Evolutionary conservation across 106 monocot species (phyloP), one percentile per base, ranked within the genome.

Genomic region (Dendrobium nobile): DNA sequence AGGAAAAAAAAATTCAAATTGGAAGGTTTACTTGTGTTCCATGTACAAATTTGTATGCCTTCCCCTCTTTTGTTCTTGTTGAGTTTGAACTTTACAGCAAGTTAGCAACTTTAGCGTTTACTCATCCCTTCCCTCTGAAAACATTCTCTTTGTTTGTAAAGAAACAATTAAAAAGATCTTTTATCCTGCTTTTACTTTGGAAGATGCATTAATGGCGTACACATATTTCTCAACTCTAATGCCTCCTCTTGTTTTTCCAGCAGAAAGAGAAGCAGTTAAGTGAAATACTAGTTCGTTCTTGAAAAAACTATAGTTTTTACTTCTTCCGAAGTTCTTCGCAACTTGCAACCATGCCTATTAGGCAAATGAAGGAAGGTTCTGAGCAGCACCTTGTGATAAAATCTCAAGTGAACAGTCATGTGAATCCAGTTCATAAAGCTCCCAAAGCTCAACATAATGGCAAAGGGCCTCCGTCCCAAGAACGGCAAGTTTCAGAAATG

Each of bases 381-480:
- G 81, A 85, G 78, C 85, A 81, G 74, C 80, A 83, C 78, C 33
- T 83, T 74, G 85, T 88, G 61, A 85, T 88, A 80, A 88, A 88
- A 40, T 47, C 73, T 51, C 84, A 56, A 80, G 61, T 54, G 10
- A 27, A 41, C 28, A 79, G 67, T 78, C 27, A 79, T 56, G 44
- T 70, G 68, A 76, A 73, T 26, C 75, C 56, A 11, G 56, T 59
- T 47, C 82, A 67, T 31, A 77, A 80, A 79, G 73, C 56, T 79
- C 67, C 84, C 22, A 79, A 82, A 75, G 58, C 76, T 24, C 58
- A 54, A 26, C 75, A 84, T 47, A 81, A 82, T 67, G 76, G 74
- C 10, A 84, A 82, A 58, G 81, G 79, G 2, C 86, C 76, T 47
- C 86, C 80, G 27, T 77, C 45, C 19, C 75, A 74, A 31, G 74